Evolutionary conservation across 176 grass and related monocot species (phyloP), one percentile per base, ranked within the genome.

Genomic region (Oryza meridionalis): DNA sequence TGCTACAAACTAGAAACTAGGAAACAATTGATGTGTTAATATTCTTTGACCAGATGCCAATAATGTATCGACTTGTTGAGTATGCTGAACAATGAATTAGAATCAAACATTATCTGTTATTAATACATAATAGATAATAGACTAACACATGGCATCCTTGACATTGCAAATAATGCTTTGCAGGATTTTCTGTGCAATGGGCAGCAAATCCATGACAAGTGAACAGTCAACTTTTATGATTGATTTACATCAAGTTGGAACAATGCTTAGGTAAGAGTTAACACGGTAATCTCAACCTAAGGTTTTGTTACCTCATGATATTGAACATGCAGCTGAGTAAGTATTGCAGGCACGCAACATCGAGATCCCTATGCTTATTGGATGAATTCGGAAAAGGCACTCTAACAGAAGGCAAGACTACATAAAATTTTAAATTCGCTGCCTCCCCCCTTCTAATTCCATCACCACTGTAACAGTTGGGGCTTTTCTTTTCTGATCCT

Each of bases 381-480:
- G 95, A 98, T 85, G 95, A 98, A 88, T 98, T 98, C 14, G 92
- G 95, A n/a, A 98, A 98, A 87, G 95, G 92, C 65, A 98, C 95
- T 70, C 87, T 98, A 62, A 93, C 91, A 81, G 92, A 95, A 98
- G 95, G 95, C 91, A 84, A 80, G 75, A 77, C 0, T 73, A 67
- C 58, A 43, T 11, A 32, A 64, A 73, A 49, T 29, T 66, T 19
- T 27, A 72, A 81, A 69, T 44, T 73, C 8, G 1, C 69, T 66
- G 49, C 10, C 24, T 32, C 47, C 9, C 1, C 78, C 16, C 75
- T 44, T 67, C 55, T 21, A 21, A 21, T n/a, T 58, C 77, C 17
- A 90, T 68, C 63, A 71, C 45, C 32, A 45, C 31, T 47, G 55
- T 72, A 65, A 58, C 76, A 55, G 55, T 73, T 27, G 26, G 81